These are phyloP conservation scores for Phytophthora brassicae DNA, from an alignment of 352 stramenopile species.

Conservation along the genomic window DNA sequence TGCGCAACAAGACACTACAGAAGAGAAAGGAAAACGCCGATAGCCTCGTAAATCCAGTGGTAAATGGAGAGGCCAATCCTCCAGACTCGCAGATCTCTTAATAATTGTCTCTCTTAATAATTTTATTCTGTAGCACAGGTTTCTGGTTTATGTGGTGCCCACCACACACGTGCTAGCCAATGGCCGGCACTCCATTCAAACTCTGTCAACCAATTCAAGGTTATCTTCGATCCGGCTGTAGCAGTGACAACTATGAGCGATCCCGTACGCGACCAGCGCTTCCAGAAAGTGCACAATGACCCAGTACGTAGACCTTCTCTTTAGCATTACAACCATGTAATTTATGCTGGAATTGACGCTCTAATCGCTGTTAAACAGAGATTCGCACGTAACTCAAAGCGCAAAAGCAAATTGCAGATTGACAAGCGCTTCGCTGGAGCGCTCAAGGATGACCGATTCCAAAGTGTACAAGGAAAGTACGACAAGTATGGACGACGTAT, in stretches of 20 bases:
- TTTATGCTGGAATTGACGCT: constrained; percentile 2
- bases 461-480: constrained; percentile 82
- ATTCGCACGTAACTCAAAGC: constrained; percentile 77
- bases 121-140: too few relatives aligned
- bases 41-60: too few relatives aligned
- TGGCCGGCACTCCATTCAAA: background rate
- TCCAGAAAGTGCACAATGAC: constrained; percentile 88
- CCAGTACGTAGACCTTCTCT: constrained; percentile 40
- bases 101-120: too few relatives aligned
- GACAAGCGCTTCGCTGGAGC: constrained; percentile 74
- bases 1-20: too few relatives aligned
- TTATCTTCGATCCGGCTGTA: background rate
- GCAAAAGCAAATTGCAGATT: constrained; percentile 84
- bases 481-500: constrained; percentile 88
- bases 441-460: constrained; percentile 79
- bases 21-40: too few relatives aligned
- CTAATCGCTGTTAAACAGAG: constrained; percentile 28
- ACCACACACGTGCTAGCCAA: background rate
- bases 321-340: background rate
- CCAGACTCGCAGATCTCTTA: too few relatives aligned
- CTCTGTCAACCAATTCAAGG: constrained; percentile 8
- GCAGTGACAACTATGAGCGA: constrained; percentile 33
- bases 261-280: constrained; percentile 70
- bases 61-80: too few relatives aligned
- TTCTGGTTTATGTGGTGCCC: background rate